phyloP scores from a whole-genome alignment of 306 rosid genomes.

The Pyrus communis region DNA sequence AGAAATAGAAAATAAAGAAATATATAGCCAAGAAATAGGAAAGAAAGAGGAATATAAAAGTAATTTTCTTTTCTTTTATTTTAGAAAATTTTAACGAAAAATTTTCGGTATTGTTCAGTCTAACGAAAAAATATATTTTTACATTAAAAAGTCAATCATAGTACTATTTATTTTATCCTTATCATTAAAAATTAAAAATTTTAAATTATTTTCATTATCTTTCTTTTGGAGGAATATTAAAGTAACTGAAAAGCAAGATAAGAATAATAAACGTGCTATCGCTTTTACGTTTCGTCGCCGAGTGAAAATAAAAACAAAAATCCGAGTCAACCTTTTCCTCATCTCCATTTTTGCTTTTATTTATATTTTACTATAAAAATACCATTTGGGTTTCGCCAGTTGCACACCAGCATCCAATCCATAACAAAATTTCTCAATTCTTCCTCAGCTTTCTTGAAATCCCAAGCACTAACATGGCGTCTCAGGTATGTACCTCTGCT shows the following conservation, averaged over 20 bases:
- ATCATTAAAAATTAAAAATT: too few species aligned
- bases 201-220: too few species aligned
- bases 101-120: accelerated
- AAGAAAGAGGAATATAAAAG: too few species aligned
- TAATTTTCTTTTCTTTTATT: too few species aligned
- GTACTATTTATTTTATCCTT: too few species aligned
- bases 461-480: neutral
- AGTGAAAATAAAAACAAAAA: neutral
- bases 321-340: neutral
- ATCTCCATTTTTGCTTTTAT: neutral
- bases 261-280: neutral
- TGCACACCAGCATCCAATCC: neutral
- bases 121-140: too few species aligned
- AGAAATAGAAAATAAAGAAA: too few species aligned
- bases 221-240: too few species aligned
- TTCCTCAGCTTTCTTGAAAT: neutral
- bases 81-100: too few species aligned
- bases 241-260: neutral
- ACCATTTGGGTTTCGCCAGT: neutral
- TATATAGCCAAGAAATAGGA: too few species aligned
- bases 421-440: neutral
- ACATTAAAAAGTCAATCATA: too few species aligned
- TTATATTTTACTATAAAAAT: neutral
- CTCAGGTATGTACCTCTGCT: neutral
- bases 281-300: neutral